Evolutionary conservation across 2,329 filamentous ascomycete genomes (phyloP).

Genomic region (Cytospora leucostoma): DNA sequence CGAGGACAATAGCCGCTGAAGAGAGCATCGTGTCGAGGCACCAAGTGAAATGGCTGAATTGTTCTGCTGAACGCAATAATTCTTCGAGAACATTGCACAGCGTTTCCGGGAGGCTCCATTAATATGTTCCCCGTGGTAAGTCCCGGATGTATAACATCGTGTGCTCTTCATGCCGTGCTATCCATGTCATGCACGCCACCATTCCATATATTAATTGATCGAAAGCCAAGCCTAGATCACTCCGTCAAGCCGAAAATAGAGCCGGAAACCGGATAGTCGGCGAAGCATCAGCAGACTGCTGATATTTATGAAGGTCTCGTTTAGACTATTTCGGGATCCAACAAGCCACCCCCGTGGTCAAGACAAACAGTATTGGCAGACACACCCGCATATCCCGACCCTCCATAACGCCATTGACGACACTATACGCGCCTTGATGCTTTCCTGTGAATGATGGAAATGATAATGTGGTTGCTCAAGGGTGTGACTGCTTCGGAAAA

Average conservation of each 20-base stretch:
- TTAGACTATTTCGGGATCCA: background rate
- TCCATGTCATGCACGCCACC: no score
- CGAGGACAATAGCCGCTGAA: background rate
- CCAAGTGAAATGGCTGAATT: background rate
- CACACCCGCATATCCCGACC: background rate
- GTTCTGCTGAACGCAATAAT: background rate
- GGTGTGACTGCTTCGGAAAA: background rate
- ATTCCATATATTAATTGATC: no score
- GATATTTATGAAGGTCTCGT: background rate
- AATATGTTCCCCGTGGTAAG: no score
- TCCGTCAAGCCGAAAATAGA: no score
- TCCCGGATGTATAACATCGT: no score
- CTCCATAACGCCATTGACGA: background rate
- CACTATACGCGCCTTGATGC: background rate
- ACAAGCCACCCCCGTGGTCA: background rate
- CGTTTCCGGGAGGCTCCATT: background rate
- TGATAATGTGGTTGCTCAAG: background rate
- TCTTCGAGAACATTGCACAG: background rate
- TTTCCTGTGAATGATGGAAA: background rate
- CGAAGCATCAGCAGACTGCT: background rate
- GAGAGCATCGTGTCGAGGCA: background rate
- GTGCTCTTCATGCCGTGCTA: no score
- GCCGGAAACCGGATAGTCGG: background rate
- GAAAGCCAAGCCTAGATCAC: no score
- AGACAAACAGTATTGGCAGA: background rate